Base-by-base conservation (phyloP, 1,139 yeast genomes). In the Protomyces gravidus region DNA sequence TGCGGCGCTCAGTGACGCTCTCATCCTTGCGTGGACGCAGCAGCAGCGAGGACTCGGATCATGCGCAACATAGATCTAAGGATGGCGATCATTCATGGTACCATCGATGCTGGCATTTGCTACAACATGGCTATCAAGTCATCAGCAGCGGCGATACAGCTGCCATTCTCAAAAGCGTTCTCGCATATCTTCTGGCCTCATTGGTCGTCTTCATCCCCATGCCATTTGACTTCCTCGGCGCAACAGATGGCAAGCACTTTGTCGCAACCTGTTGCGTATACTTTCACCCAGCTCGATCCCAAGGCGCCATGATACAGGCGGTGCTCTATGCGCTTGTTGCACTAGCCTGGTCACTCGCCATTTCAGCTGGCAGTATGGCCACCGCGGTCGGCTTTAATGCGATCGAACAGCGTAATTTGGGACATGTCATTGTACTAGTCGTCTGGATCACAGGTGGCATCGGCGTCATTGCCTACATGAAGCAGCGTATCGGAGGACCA, bases 231-330 rank as follows among this genome's bases (percentile, higher is more conserved):
- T 64, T 81, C 1, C 70, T 86, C 56, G 95, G 95, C 0, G 70
- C 75, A 45, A 79, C 88, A 17, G 92, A 86, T 70, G 83, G 86
- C 26, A 88, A 87, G 69, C 96, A 88, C 72, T 79, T 86, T 67
- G 83, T 85, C 5, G 89, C 95, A 25, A 88, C 95, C 0, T 85
- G 85, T 17, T 86, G 88, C 0, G 94, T 87, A 2, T 88, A 88
- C 70, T 87, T 88, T 74, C 94, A 87, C 67, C 92, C 95, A 0
- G 80, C 90, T 2, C 72, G 95, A 57, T 79, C 94, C 0, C 80
- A 81, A 61, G 96, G 96, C 0, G 81, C 88, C 25, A 87, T 87
- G 94, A 80, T 83, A 61, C 89, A 87, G 68, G 82, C 89, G 7
- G 71, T 86, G 23, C 68, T 81, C 49, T 88, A 81, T 72, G 92